A percentile compares a stretch with the other conserved stretches of the same genome.
Conservation (phyloP, 345 rosid genomes). For the Geranium brycei region DNA sequence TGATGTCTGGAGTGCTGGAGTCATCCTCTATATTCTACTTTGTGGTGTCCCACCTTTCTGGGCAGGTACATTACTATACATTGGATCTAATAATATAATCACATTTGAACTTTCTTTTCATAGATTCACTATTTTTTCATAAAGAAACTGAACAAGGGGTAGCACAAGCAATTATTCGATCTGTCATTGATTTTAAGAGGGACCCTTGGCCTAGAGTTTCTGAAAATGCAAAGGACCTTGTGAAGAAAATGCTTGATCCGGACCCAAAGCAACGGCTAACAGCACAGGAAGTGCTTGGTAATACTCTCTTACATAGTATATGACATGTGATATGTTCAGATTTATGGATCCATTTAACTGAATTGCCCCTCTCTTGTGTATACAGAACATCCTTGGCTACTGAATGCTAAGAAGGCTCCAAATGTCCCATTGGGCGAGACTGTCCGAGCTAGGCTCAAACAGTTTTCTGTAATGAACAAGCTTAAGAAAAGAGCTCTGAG, state of each 20-base stretch:
- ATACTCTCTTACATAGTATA: not conserved
- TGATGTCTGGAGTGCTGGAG: too few species aligned
- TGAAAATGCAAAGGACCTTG: constrained; percentile 73
- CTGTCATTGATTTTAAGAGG: constrained; percentile 67
- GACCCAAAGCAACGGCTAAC: constrained; percentile 77
- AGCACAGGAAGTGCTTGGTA: constrained; percentile 95
- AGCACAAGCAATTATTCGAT: constrained; percentile 82
- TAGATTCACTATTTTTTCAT: constrained; percentile 1
- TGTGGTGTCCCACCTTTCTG: too few species aligned
- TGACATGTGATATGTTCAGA: too few species aligned
- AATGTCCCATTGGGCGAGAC: constrained; percentile 91
- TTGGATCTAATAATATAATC: too few species aligned
- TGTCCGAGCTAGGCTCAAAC: constrained; percentile 84
- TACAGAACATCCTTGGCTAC: constrained; percentile 94
- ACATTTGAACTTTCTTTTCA: too few species aligned
- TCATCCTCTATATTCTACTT: too few species aligned
- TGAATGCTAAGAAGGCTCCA: constrained; percentile 85
- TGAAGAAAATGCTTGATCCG: constrained; percentile 88
- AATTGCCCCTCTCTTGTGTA: not conserved
- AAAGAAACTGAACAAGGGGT: constrained; percentile 98
- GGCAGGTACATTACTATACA: too few species aligned
- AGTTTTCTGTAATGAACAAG: constrained; percentile 92
- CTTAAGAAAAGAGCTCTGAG: constrained; percentile 96
- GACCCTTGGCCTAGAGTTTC: constrained; percentile 99
- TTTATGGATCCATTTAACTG: not conserved